Evolutionary conservation across 1,139 yeast genomes (phyloP).

Genomic region (Kodamaea suecica): DNA sequence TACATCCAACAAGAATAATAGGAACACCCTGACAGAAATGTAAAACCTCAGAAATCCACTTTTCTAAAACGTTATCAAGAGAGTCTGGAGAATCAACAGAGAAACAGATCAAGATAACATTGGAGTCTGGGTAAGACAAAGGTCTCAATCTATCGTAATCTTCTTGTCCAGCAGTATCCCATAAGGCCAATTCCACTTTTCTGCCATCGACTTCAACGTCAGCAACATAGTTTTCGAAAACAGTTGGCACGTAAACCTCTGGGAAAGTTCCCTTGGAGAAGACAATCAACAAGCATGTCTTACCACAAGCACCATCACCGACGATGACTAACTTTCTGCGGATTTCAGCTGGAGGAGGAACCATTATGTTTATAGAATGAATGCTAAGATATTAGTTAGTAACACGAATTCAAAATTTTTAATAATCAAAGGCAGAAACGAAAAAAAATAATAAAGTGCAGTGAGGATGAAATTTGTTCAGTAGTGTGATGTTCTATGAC

Average conservation of each 20-base stretch:
- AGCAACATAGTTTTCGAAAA: slow-evolving; percentile 91
- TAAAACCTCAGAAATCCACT: slow-evolving; percentile 91
- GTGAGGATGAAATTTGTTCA: background rate
- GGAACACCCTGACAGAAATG: slow-evolving; percentile 97
- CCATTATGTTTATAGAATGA: slow-evolving; percentile 30
- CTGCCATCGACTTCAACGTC: slow-evolving; percentile 94
- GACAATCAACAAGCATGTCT: slow-evolving; percentile 77
- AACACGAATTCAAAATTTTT: slow-evolving; percentile 5
- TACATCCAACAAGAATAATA: slow-evolving; percentile 89
- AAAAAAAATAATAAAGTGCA: background rate
- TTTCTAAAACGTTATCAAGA: slow-evolving; percentile 87
- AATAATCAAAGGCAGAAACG: slow-evolving; percentile 4
- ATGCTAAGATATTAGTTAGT: slow-evolving; percentile 3
- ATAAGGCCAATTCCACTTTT: slow-evolving; percentile 87
- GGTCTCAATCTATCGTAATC: slow-evolving; percentile 96
- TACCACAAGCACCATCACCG: slow-evolving; percentile 89
- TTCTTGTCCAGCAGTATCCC: slow-evolving; percentile 99
- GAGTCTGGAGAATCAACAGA: slow-evolving; percentile 91
- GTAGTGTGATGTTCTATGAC: background rate
- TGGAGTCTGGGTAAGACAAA: slow-evolving; percentile 87
- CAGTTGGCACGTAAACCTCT: slow-evolving; percentile 93
- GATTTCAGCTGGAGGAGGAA: slow-evolving; percentile 59
- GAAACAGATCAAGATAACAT: slow-evolving; percentile 88
- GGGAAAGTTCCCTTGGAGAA: slow-evolving; percentile 96
- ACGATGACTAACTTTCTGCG: slow-evolving; percentile 81